Percentiles rank a stretch among this genome's conserved stretches.
phyloP scores from a whole-genome alignment of 805 yeast genomes.

The Nakazawaea ishiwadae region DNA sequence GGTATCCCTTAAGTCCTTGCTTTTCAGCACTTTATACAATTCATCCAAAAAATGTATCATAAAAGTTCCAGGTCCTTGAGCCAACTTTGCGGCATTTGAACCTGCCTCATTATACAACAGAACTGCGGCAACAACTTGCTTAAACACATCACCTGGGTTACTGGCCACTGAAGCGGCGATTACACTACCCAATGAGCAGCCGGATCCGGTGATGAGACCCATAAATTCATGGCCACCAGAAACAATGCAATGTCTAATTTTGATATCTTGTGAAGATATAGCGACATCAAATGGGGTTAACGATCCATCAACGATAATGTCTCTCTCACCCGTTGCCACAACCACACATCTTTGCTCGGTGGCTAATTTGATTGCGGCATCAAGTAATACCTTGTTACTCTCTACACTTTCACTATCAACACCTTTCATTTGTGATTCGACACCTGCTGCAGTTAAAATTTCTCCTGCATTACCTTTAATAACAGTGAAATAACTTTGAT shows the following conservation, averaged over 20 bases:
- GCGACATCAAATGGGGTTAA: constrained; percentile 15
- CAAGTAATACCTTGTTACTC: constrained; percentile 22
- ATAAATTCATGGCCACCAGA: constrained; percentile 59
- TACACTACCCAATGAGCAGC: constrained; percentile 76
- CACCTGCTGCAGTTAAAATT: constrained; percentile 55
- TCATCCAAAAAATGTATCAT: constrained; percentile 41
- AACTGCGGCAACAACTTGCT: constrained; percentile 53
- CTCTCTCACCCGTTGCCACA: constrained; percentile 64
- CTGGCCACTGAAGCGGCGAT: constrained; percentile 57
- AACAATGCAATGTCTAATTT: constrained; percentile 29
- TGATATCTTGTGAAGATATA: constrained; percentile 14
- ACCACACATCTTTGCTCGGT: constrained; percentile 50
- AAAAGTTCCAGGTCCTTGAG: constrained; percentile 54
- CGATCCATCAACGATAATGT: constrained; percentile 45
- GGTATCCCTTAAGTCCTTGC: too few species aligned
- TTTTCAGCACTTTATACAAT: constrained; percentile 20
- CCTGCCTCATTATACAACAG: constrained; percentile 60
- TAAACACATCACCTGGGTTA: constrained; percentile 30
- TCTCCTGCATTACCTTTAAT: constrained; percentile 90
- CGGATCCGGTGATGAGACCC: constrained; percentile 75
- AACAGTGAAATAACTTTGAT: constrained; percentile 55
- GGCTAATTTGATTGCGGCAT: constrained; percentile 47
- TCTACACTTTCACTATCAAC: constrained; percentile 46
- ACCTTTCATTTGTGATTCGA: constrained; percentile 54
- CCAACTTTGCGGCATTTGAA: constrained; percentile 36